phyloP scores from a whole-genome alignment of 208 protist species.

The Leishmania amazonensis region DNA sequence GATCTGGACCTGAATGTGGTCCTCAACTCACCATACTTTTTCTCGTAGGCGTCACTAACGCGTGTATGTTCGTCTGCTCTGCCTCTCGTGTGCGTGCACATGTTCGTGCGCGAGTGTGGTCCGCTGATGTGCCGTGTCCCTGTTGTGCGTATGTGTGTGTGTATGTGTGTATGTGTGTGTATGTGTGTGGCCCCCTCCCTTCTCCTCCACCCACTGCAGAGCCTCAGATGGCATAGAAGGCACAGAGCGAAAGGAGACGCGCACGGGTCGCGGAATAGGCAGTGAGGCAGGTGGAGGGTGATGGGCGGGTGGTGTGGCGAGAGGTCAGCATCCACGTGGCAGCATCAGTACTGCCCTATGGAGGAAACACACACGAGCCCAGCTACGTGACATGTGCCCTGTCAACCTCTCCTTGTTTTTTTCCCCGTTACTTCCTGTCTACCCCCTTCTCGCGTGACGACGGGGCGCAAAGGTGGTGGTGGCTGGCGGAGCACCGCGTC shows the following conservation, averaged over 20 bases:
- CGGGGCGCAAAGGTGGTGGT: background rate
- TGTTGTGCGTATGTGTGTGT: background rate
- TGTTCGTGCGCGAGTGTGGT: background rate
- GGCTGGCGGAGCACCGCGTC: background rate
- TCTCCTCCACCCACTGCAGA: background rate
- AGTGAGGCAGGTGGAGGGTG: background rate
- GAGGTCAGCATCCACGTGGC: background rate
- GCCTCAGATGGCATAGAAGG: background rate
- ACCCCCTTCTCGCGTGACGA: background rate
- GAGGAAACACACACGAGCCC: background rate
- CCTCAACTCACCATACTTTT: constrained; percentile 92
- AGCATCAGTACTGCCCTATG: background rate
- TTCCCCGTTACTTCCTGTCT: background rate
- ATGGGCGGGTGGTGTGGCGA: no score
- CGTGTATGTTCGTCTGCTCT: background rate
- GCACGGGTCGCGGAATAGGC: background rate
- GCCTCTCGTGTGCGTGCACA: background rate
- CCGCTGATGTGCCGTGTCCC: background rate
- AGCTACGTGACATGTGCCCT: background rate
- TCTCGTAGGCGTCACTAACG: constrained; percentile 54
- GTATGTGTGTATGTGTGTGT: background rate
- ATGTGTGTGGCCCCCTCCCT: background rate
- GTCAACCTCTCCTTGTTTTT: background rate
- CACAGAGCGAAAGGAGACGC: background rate
- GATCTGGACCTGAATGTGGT: constrained; percentile 87